Conservation (phyloP, 441 rosid species). For the Erodium moschatum region DNA sequence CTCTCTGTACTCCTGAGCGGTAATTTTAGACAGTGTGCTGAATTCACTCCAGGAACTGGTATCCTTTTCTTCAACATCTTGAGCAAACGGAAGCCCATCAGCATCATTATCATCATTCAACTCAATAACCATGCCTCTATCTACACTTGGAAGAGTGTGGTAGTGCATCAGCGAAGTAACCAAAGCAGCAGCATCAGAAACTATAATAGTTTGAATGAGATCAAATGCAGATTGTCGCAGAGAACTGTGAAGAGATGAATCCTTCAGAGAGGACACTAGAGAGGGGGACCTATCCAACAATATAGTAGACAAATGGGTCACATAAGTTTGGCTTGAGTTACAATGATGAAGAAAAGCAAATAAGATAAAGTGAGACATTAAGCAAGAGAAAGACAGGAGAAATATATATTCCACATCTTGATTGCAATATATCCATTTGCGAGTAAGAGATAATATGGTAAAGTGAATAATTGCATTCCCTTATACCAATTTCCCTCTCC, state of each 20-base stretch:
- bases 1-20: constrained; percentile 50
- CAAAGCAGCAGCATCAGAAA: constrained; percentile 86
- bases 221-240: constrained; percentile 93
- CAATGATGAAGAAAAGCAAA: background rate
- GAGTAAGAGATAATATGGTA: constrained; percentile 14
- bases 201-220: constrained; percentile 70
- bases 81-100: constrained; percentile 32
- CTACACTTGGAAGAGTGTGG: constrained; percentile 22
- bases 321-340: background rate
- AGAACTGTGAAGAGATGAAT: constrained; percentile 83
- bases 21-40: constrained; percentile 49
- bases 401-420: background rate
- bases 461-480: constrained; percentile 6
- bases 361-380: background rate
- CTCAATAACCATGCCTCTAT: constrained; percentile 28
- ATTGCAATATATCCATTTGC: background rate
- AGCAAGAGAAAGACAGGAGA: background rate
- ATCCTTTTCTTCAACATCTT: constrained; percentile 41
- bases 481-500: constrained; percentile 14
- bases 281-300: constrained; percentile 80
- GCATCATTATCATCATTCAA: constrained; percentile 33
- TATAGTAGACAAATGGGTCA: constrained; percentile 21
- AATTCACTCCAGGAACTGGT: constrained; percentile 63
- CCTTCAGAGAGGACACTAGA: constrained; percentile 77
- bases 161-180: constrained; percentile 45